phyloP scores from a whole-genome alignment of 2,329 filamentous ascomycete species.

The Ciborinia camelliae region DNA sequence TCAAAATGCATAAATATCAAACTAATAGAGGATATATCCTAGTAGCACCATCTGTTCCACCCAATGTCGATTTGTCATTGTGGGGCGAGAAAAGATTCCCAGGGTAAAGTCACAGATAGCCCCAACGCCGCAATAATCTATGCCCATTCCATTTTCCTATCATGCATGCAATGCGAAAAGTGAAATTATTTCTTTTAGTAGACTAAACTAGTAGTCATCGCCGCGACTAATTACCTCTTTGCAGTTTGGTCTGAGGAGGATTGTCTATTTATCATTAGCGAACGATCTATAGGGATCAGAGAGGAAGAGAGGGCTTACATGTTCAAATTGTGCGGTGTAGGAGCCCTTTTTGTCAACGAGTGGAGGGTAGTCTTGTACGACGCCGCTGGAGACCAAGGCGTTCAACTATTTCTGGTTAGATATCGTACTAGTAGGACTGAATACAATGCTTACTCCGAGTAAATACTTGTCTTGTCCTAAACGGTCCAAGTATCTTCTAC shows the following conservation, averaged over 20 bases:
- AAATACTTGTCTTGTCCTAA: conserved; percentile 95
- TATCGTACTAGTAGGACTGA: background rate
- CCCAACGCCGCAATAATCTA: conserved; percentile 12
- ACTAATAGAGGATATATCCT: too few species aligned
- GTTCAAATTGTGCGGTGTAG: conserved; percentile 91
- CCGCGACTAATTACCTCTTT: conserved; percentile 87
- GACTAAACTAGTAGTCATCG: conserved; percentile 64
- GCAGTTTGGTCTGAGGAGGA: conserved; percentile 71
- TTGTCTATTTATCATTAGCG: conserved; percentile 60
- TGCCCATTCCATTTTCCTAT: conserved; percentile 3
- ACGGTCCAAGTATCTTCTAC: conserved; percentile 84
- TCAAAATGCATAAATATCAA: too few species aligned
- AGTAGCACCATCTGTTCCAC: background rate
- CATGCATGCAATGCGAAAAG: conserved; percentile 12
- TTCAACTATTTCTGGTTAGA: conserved; percentile 61
- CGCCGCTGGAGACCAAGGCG: conserved; percentile 74
- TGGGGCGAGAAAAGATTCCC: background rate
- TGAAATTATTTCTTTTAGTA: background rate
- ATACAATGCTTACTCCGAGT: conserved; percentile 61
- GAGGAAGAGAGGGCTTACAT: conserved; percentile 51
- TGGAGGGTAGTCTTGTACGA: conserved; percentile 88
- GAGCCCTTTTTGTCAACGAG: conserved; percentile 90
- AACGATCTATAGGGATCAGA: background rate
- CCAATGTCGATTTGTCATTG: background rate
- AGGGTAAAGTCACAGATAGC: background rate